These are phyloP conservation scores for Beauveria asiatica DNA, from an alignment of 2,329 filamentous ascomycete species.

Conservation along the genomic window DNA sequence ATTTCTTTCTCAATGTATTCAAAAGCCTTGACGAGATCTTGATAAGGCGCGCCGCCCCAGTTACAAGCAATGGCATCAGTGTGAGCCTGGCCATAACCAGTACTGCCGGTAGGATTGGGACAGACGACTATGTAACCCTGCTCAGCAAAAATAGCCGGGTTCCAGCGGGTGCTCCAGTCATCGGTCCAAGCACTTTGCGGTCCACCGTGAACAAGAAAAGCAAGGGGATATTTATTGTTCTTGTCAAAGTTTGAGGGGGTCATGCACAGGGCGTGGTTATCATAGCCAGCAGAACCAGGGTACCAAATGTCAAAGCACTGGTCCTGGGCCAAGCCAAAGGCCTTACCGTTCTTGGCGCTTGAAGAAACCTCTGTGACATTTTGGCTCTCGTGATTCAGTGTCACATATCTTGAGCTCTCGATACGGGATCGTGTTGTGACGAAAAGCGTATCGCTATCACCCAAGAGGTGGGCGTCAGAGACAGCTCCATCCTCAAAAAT, in stretches of 20 bases:
- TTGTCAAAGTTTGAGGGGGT: constrained; percentile 60
- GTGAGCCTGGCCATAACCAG: constrained; percentile 71
- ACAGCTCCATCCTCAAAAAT: constrained; percentile 49
- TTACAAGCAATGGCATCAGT: constrained; percentile 68
- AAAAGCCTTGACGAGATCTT: constrained; percentile 71
- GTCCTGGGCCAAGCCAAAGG: constrained; percentile 54
- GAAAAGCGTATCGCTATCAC: constrained; percentile 44
- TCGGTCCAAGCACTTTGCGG: constrained; percentile 71
- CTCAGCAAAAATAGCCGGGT: constrained; percentile 76
- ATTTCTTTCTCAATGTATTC: constrained; percentile 62
- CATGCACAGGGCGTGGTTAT: constrained; percentile 61
- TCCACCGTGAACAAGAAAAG: constrained; percentile 75
- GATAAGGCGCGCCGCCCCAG: constrained; percentile 80
- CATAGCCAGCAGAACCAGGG: constrained; percentile 52
- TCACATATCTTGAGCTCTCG: constrained; percentile 62
- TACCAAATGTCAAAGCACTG: constrained; percentile 66
- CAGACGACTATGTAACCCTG: constrained; percentile 77
- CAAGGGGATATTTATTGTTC: constrained; percentile 67
- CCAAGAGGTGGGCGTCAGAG: constrained; percentile 42
- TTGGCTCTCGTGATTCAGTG: constrained; percentile 41
- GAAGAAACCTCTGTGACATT: constrained; percentile 47
- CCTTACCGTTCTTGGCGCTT: constrained; percentile 54
- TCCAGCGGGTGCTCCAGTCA: constrained; percentile 76
- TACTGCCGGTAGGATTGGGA: constrained; percentile 77
- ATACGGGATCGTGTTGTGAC: constrained; percentile 59